A percentile compares a stretch with the other conserved stretches of the same genome.
phyloP scores from a whole-genome alignment of 2,329 filamentous ascomycete genomes.

The Calonectria multiphialidica region DNA sequence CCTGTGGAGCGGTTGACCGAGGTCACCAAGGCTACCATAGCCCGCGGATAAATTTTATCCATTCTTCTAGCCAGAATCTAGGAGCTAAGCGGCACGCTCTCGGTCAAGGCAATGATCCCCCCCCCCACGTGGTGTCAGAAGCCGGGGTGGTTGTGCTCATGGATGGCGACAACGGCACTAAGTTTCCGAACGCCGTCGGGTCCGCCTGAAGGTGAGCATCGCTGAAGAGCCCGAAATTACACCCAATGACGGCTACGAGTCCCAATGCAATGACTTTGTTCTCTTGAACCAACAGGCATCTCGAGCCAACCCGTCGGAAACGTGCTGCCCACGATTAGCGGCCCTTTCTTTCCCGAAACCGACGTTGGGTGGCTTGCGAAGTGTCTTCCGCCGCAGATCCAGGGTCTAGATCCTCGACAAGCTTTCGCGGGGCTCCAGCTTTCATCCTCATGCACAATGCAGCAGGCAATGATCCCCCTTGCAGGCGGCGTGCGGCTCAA shows the following conservation, averaged over 20 bases:
- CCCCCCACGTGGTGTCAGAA: conserved; percentile 41
- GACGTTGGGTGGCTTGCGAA: conserved; percentile 31
- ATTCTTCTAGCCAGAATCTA: background rate
- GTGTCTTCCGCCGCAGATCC: conserved; percentile 35
- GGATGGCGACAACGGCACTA: conserved; percentile 14
- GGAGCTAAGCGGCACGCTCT: background rate
- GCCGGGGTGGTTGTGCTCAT: conserved; percentile 23
- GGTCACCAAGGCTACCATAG: conserved; percentile 34
- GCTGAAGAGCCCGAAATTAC: conserved; percentile 21
- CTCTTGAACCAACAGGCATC: background rate
- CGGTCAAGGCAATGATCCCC: conserved; percentile 22
- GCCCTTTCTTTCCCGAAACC: conserved; percentile 14
- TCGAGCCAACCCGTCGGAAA: conserved; percentile 7
- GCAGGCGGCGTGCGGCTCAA: conserved; percentile 41
- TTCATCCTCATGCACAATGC: conserved; percentile 41
- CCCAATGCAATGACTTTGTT: background rate
- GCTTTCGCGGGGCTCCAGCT: conserved; percentile 44
- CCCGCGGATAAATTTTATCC: conserved; percentile 24
- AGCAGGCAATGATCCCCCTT: conserved; percentile 39
- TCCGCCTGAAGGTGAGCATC: conserved; percentile 8
- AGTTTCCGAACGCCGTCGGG: conserved; percentile 24
- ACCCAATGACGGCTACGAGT: background rate
- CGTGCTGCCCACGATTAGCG: conserved; percentile 1
- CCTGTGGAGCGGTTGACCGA: conserved; percentile 31
- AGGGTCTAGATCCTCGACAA: conserved; percentile 41